Evolutionary conservation across 2,329 filamentous ascomycete genomes (phyloP).

Genomic region (Trichophyton simii): DNA sequence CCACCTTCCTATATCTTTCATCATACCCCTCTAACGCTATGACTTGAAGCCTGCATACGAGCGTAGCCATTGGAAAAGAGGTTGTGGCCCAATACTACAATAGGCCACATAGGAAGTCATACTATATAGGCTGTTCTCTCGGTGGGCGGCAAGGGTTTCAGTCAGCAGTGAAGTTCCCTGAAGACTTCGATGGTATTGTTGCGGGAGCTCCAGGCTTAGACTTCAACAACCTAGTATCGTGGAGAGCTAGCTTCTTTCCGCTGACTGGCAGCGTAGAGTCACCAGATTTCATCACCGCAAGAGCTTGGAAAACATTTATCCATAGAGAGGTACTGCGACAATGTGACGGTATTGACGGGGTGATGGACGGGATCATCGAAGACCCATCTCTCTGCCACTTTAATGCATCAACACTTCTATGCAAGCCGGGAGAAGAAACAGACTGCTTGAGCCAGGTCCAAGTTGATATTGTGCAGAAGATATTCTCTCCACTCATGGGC

Average conservation of each 20-base stretch:
- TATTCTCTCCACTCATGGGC: neutral
- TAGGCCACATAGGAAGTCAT: neutral
- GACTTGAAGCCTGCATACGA: neutral
- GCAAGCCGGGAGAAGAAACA: neutral
- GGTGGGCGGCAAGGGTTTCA: conserved; percentile 2
- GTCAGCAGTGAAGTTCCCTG: neutral
- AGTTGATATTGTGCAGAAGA: neutral
- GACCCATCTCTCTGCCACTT: conserved; percentile 1
- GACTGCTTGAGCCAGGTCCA: neutral
- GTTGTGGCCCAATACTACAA: neutral
- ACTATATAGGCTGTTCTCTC: conserved; percentile 3
- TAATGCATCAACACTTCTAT: neutral
- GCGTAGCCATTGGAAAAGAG: neutral
- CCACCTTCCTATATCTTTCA: neutral
- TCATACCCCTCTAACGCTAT: neutral
- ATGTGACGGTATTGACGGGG: conserved; percentile 1
- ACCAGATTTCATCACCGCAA: neutral
- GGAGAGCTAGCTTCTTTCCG: neutral
- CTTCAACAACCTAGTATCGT: neutral
- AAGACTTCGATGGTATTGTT: conserved; percentile 1
- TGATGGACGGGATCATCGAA: neutral
- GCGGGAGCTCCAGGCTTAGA: neutral
- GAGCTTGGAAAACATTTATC: neutral
- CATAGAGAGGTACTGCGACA: neutral
- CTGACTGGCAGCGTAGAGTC: neutral